Evolutionary conservation across 768 basidiomycete species (phyloP), one percentile per base, ranked within the genome.

Genomic region (Mycena crocata): DNA sequence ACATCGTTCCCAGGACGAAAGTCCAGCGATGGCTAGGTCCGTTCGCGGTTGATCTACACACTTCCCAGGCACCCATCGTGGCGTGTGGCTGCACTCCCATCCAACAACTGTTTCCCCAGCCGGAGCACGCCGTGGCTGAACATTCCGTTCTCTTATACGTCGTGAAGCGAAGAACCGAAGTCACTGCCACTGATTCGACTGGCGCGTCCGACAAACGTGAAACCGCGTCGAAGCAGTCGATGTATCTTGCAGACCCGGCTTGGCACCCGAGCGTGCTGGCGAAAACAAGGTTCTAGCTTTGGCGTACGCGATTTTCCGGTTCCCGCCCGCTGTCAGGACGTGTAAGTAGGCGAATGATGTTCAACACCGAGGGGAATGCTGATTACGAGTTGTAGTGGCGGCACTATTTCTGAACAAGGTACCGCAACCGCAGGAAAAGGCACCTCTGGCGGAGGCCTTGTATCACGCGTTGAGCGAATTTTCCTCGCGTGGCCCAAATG

Each of bases 241-340:
- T 66, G 23, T 74, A 69, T 45, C 58, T 73, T 15, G 50, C 37
- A 0, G 59, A 52, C 12, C 26, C 61, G 17, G 68, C 72, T 5
- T 77, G 76, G 76, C 70, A 75, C 32, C 73, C 76, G 0, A 57
- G 58, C 39, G 64, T 71, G 45, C 51, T 14, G 67, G 57, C 3
- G 73, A 73, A 54, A 56, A 62, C 23, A 59, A 49, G 21, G 71
- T 77, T 1, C 70, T 77, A 12, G 68, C 74, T 0, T 60, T 72
- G 26, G 34, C 73, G 6, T 72, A 70, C 24, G 57, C 65, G 19
- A 50, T 75, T 21, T 64, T 72, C 13, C 62, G 74, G 24, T 77
- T 77, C 40, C 76, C 75, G 19, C 74, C 76, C 21, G 76, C 76
- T 9, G 70, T 75, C 24, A 58, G 74, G 8, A 64, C 74, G 1